phyloP scores from a whole-genome alignment of 805 yeast genomes.

The Wickerhamiella allomyrinae region DNA sequence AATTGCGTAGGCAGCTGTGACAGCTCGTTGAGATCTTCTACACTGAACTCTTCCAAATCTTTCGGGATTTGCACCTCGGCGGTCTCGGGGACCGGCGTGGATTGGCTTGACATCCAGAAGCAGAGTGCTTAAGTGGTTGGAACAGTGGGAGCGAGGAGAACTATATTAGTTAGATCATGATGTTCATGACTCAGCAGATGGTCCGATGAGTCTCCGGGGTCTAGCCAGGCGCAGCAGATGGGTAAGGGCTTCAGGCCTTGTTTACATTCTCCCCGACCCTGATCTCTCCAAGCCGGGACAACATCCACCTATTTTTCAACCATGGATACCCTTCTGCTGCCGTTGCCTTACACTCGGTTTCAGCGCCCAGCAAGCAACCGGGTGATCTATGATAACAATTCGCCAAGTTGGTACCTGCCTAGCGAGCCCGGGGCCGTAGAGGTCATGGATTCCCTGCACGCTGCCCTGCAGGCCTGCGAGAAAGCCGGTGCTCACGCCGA shows the following conservation, averaged over 20 bases:
- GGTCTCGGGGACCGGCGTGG: background rate
- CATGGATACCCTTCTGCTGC: constrained; percentile 2
- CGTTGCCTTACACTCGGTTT: background rate
- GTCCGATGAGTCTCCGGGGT: too few species aligned
- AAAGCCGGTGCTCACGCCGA: background rate
- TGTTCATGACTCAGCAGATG: too few species aligned
- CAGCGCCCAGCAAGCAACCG: background rate
- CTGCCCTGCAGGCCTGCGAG: background rate
- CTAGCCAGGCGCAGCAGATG: too few species aligned
- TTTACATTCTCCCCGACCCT: background rate
- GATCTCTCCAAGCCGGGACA: background rate
- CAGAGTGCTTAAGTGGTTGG: background rate
- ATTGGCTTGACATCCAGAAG: background rate
- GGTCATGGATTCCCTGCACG: background rate
- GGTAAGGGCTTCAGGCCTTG: background rate
- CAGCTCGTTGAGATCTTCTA: constrained; percentile 17
- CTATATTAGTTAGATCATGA: too few species aligned
- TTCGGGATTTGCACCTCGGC: constrained; percentile 11
- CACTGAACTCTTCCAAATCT: constrained; percentile 14
- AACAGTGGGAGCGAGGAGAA: too few species aligned
- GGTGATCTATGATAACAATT: background rate
- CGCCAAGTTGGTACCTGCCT: background rate
- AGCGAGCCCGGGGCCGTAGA: background rate
- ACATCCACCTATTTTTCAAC: background rate
- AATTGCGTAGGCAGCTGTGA: constrained; percentile 14